Evolutionary conservation across 1,284 basidiomycete species (phyloP), one percentile per base, ranked within the genome.

Genomic region (Kwoniella shivajii): DNA sequence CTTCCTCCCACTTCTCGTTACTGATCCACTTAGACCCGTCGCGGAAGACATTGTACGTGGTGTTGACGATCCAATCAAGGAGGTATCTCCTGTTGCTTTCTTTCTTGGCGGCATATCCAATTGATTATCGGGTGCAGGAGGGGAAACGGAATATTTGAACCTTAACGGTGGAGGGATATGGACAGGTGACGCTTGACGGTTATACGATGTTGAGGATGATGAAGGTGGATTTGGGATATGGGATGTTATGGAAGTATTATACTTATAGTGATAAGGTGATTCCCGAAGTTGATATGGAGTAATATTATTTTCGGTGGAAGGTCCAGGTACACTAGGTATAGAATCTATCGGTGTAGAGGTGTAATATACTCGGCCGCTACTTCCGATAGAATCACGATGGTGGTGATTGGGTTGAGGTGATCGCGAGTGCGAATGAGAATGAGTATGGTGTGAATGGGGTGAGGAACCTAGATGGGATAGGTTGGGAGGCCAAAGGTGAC

Each of bases 91-190:
- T 22, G 42, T 43, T 3, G 39, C 61, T 61, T 72, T 72, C 47
- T 64, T 69, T 24, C 71, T 50, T 3, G 73, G 73, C 7, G 73
- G 73, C 73, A 75, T 75, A 38, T 10, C 11, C 18, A 11, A 18
- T 24, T 18, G 20, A 18, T 14, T 11, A 26, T 43, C 16, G 16
- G 20, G 22, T 14, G 45, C 38, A 1, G 69, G 64, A 3, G 74
- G 74, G 16, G 73, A 68, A 26, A 60, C 61, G 26, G 71, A 73
- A 59, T 74, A 75, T 27, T 68, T 71, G 68, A 76, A 76, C 10
- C 62, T 59, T 10, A 76, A 65, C 6, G 74, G 74, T 20, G 72
- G 69, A 10, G 73, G 71, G 41, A 76, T 74, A 39, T 60, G 57
- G 22, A 75, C 33, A 1, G 73, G 73, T 11, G 74, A 72, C 16